These are phyloP conservation scores for Stramenopiles sp. DNA, from an alignment of 352 stramenopile genomes.

Conservation along the genomic window DNA sequence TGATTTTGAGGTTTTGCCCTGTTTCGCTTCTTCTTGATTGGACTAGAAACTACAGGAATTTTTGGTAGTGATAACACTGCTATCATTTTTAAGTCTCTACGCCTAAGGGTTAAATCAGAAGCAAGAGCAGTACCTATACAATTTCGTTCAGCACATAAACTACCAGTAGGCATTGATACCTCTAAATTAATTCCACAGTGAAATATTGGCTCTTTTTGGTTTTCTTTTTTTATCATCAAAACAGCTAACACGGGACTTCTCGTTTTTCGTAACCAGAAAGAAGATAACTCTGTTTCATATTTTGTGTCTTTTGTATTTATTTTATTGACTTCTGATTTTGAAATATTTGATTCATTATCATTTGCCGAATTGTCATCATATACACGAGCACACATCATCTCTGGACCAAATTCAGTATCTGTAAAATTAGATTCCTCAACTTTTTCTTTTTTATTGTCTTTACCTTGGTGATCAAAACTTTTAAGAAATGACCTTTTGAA, in stretches of 20 bases:
- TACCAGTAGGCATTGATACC: conserved; percentile 31
- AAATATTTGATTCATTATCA: too few species aligned
- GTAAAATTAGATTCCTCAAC: too few species aligned
- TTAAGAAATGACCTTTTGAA: too few species aligned
- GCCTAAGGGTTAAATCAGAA: conserved; percentile 46
- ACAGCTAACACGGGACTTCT: conserved; percentile 84
- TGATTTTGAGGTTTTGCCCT: too few species aligned
- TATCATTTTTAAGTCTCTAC: conserved; percentile 63
- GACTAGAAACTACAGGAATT: conserved; percentile 5
- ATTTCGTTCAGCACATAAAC: conserved; percentile 79
- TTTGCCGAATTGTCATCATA: too few species aligned
- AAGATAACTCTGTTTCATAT: conserved; percentile 23
- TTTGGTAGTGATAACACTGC: conserved; percentile 44
- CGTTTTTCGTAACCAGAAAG: conserved; percentile 91
- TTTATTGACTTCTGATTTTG: too few species aligned
- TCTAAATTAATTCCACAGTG: conserved; percentile 89
- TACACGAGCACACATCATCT: too few species aligned
- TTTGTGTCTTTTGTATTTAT: too few species aligned
- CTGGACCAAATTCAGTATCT: too few species aligned
- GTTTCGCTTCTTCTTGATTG: conserved; percentile 3
- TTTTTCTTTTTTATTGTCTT: too few species aligned
- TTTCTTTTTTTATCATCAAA: conserved; percentile 53
- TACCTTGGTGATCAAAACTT: too few species aligned
- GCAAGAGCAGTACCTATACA: conserved; percentile 84
- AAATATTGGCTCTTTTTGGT: conserved; percentile 20